Percentiles rank a stretch among this genome's conserved stretches.
Conservation (phyloP, 2,329 filamentous ascomycete species). For the Moelleriella libera region DNA sequence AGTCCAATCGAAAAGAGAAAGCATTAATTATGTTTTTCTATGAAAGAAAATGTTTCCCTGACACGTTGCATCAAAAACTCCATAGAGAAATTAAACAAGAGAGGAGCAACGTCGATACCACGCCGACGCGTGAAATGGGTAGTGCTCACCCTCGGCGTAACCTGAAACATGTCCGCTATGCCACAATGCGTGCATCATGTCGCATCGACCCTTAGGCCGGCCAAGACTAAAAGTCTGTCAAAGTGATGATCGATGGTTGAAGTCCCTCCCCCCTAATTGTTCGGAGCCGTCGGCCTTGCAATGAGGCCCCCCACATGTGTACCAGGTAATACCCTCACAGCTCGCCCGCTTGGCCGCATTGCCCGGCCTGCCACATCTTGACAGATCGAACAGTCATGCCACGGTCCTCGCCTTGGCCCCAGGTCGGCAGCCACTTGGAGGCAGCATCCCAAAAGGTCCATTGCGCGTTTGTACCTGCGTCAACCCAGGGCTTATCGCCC, state of each 20-base stretch:
- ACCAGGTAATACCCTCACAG: background rate
- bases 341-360: conserved; percentile 4
- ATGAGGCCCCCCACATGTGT: too few relatives aligned
- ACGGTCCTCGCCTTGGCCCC: conserved; percentile 24
- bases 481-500: conserved; percentile 31
- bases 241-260: background rate
- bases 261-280: too few relatives aligned
- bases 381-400: conserved; percentile 31
- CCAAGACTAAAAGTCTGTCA: background rate
- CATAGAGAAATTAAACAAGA: too few relatives aligned
- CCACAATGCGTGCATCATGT: background rate
- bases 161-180: background rate
- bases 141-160: background rate
- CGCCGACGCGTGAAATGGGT: too few relatives aligned
- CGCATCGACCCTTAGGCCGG: background rate
- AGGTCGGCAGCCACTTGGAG: conserved; percentile 29
- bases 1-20: too few relatives aligned
- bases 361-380: conserved; percentile 28
- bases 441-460: conserved; percentile 27
- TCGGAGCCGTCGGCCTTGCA: too few relatives aligned
- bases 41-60: too few relatives aligned
- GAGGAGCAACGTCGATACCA: too few relatives aligned
- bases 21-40: too few relatives aligned
- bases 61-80: too few relatives aligned
- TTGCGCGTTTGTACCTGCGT: conserved; percentile 21